Evolutionary conservation across 257 asterid species (phyloP).

Genomic region (Solanum pennellii): DNA sequence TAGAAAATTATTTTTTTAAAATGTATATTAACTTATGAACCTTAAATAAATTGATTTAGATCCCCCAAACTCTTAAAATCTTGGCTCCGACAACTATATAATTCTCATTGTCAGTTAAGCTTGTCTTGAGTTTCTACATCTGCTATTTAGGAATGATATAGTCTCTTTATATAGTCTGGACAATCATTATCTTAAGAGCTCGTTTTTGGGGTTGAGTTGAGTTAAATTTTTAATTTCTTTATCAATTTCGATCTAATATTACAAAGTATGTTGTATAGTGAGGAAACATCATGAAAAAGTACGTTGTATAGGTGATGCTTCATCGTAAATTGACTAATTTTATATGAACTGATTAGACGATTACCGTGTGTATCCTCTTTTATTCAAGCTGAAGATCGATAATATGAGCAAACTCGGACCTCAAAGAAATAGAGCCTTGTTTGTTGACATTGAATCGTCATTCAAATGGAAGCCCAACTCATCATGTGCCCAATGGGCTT

Average conservation of each 20-base stretch:
- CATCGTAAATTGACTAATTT: neutral
- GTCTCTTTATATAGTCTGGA: neutral
- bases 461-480: neutral
- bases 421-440: neutral
- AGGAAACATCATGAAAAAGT: neutral
- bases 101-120: neutral
- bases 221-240: too few relatives aligned
- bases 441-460: neutral
- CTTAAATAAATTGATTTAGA: too few relatives aligned
- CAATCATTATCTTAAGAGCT: neutral
- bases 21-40: too few relatives aligned
- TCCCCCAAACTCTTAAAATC: too few relatives aligned
- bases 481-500: neutral
- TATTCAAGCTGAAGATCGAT: neutral
- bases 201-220: rapidly evolving
- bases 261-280: neutral
- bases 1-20: too few relatives aligned
- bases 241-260: neutral
- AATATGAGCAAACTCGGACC: neutral
- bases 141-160: neutral
- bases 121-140: neutral
- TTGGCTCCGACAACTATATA: neutral
- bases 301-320: neutral
- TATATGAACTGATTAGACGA: neutral
- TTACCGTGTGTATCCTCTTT: neutral